Evolutionary conservation across 2,329 filamentous ascomycete genomes (phyloP), one percentile per base, ranked within the genome.

Genomic region (Monosporascus sp.): DNA sequence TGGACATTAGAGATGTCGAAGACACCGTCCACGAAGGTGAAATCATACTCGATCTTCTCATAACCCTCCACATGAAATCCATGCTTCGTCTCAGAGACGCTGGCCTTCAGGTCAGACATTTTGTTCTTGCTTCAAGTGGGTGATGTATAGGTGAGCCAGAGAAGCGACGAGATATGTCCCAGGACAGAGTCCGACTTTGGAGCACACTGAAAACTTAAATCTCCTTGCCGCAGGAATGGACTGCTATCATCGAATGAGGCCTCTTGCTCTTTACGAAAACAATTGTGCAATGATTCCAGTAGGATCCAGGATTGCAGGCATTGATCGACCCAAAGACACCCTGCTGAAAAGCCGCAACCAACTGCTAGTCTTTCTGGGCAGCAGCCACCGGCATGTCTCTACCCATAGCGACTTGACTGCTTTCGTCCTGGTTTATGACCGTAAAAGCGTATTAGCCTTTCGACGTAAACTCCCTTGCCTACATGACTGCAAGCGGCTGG

Each of bases 11-110:
- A 63, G 43, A 74, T 62, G 64, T 87, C 73, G 69, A 89, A 89
- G 53, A 89, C 78, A 48, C 80, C 82, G 60, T 89, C 86, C 47
- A 89, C 78, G 70, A 89, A 88, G 51, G 83, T 82, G 68, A 89
- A 89, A 70, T 88, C 85, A 66, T 89, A 89, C 64, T 87, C 81
- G 65, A 89, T 88, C 76, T 87, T 89, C 75, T 89, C 86, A 62
- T 87, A 88, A 24, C 86, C 86, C 60, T 84, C 81, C 56, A 89
- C 85, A 59, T 86, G 82, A 71, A 89, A 89, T 38, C 86, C 86
- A 55, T 77, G 74, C 61, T 77, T 71, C 57, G 83, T 88, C 71
- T 86, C 80, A 56, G 75, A 70, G 58, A 89, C 85, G 51, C 78
- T 78, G 54, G 86, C 86, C 64, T 82, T 85, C 66, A 87, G 78